A percentile compares a stretch with the other conserved stretches of the same genome.
These are phyloP conservation scores for Stephania japonica DNA, from an alignment of 164 flowering plant genomes.

Conservation along the genomic window DNA sequence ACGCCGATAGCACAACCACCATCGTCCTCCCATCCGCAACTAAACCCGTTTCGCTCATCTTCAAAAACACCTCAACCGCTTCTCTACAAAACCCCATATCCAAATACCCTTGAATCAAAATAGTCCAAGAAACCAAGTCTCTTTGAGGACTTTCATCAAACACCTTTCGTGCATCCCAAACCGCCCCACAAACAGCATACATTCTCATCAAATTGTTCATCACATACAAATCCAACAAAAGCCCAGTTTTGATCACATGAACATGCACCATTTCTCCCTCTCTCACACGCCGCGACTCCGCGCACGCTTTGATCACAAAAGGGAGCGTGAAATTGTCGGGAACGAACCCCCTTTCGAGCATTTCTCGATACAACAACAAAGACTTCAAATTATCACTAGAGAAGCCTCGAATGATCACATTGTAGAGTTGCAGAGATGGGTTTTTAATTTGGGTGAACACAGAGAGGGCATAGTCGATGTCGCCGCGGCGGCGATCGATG, in stretches of 20 bases:
- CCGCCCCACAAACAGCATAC: conserved; percentile 30
- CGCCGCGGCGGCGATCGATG: background rate
- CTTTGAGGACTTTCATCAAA: conserved; percentile 33
- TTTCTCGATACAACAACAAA: conserved; percentile 3
- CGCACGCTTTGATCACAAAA: conserved; percentile 12
- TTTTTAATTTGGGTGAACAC: conserved; percentile 5
- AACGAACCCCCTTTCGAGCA: conserved; percentile 11
- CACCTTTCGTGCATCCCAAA: conserved; percentile 19
- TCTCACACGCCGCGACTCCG: background rate
- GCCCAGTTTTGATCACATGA: conserved; percentile 10
- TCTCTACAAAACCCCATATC: conserved; percentile 27
- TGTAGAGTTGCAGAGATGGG: conserved; percentile 9
- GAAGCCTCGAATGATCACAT: conserved; percentile 9
- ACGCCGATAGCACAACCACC: conserved; percentile 40
- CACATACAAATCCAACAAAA: conserved; percentile 7
- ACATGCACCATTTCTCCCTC: conserved; percentile 10
- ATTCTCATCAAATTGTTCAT: conserved; percentile 33
- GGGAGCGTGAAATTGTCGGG: conserved; percentile 10
- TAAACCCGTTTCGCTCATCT: conserved; percentile 22
- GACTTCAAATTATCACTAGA: background rate
- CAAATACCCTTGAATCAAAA: conserved; percentile 36
- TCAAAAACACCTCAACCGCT: conserved; percentile 14
- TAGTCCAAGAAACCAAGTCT: conserved; percentile 43
- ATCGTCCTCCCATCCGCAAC: conserved; percentile 27
- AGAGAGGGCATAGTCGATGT: conserved; percentile 7